Conservation (phyloP, 805 yeast species). For the Nakazawaea wickerhamii region DNA sequence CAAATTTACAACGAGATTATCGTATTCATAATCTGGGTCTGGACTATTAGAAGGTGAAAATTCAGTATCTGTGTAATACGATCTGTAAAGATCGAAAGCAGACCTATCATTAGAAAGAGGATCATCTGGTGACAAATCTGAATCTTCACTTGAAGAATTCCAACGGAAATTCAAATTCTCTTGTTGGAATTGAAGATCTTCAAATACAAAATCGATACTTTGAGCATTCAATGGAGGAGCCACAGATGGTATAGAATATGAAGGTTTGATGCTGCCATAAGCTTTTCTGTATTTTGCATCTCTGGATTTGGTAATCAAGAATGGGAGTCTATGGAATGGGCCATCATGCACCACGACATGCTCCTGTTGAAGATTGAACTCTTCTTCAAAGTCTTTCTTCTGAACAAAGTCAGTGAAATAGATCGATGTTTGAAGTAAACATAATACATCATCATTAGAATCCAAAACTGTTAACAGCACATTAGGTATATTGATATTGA, state of each 20-base stretch:
- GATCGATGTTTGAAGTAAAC: conserved; percentile 48
- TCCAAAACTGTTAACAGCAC: conserved; percentile 31
- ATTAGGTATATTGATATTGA: conserved; percentile 45
- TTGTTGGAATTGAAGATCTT: conserved; percentile 25
- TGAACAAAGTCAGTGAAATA: conserved; percentile 54
- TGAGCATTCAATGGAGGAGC: conserved; percentile 53
- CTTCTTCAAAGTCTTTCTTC: conserved; percentile 40
- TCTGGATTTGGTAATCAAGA: conserved; percentile 51
- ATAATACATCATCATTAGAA: conserved; percentile 13
- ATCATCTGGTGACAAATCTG: not conserved
- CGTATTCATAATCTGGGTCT: conserved; percentile 43
- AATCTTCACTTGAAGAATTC: not conserved
- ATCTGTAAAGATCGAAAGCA: not conserved
- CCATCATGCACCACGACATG: conserved; percentile 73
- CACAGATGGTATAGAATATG: conserved; percentile 58
- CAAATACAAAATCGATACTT: conserved; percentile 38
- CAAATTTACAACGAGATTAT: conserved; percentile 49
- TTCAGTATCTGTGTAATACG: conserved; percentile 14
- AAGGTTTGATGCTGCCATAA: conserved; percentile 50
- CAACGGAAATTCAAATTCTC: conserved; percentile 2
- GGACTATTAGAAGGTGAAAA: conserved; percentile 15
- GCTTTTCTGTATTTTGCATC: conserved; percentile 41
- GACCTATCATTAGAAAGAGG: conserved; percentile 1
- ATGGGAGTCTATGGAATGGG: conserved; percentile 76
- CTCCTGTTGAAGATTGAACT: conserved; percentile 49